A percentile compares a stretch with the other conserved stretches of the same genome.
Conservation (phyloP, 1,284 basidiomycete species). For the Fomes fomentarius region DNA sequence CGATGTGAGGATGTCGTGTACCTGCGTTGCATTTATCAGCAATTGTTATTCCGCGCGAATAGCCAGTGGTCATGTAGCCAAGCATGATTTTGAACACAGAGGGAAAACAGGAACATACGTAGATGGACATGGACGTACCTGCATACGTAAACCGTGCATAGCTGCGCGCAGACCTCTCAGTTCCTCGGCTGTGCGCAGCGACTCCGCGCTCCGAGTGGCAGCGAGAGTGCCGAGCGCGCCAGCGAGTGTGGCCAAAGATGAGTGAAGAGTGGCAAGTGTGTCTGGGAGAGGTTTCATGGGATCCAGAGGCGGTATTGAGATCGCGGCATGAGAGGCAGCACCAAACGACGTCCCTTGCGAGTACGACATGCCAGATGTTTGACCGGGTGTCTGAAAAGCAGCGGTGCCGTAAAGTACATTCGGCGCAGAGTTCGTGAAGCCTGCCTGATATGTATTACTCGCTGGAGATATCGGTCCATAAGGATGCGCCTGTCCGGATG, state of each 20-base stretch:
- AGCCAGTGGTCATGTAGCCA: too few species aligned
- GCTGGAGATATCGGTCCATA: conserved; percentile 9
- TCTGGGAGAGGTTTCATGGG: conserved; percentile 62
- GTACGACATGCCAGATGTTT: conserved; percentile 11
- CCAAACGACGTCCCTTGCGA: conserved; percentile 21
- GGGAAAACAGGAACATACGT: background rate
- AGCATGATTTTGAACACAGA: background rate
- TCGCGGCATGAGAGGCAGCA: conserved; percentile 29
- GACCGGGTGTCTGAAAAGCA: conserved; percentile 9
- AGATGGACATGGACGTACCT: conserved; percentile 46
- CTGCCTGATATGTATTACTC: conserved; percentile 2
- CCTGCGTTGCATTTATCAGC: conserved; percentile 6
- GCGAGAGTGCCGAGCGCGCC: conserved; percentile 37
- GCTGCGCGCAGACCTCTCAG: conserved; percentile 72
- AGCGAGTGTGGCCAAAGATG: conserved; percentile 61
- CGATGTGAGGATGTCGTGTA: conserved; percentile 24
- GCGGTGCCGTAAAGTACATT: conserved; percentile 8
- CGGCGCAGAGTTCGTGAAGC: conserved; percentile 4
- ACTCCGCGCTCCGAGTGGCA: conserved; percentile 50
- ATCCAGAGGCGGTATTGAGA: conserved; percentile 60
- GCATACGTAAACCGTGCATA: conserved; percentile 81
- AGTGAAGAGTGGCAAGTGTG: conserved; percentile 59
- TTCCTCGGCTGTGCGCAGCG: conserved; percentile 76
- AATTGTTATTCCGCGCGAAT: too few species aligned
- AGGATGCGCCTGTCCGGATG: background rate